Evolutionary conservation across 495 filamentous ascomycete species (phyloP).

Genomic region (Hyaloscypha hepaticicola): DNA sequence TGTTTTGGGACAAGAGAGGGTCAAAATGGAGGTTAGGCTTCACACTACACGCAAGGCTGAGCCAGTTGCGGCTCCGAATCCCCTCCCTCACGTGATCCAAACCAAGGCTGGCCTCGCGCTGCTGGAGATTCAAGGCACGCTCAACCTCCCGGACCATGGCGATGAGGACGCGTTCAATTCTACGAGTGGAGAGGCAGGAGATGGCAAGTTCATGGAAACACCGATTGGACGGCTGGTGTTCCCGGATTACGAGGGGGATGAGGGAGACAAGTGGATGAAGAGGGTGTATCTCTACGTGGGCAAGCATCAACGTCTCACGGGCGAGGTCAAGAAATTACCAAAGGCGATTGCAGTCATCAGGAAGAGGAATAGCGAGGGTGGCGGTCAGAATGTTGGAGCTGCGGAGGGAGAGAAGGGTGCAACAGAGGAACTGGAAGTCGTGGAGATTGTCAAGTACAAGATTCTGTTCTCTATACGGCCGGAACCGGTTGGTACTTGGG

Average conservation of each 20-base stretch:
- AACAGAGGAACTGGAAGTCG: slow-evolving; percentile 54
- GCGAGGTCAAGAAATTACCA: slow-evolving; percentile 82
- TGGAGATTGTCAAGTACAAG: slow-evolving; percentile 88
- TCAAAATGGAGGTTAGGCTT: not conserved
- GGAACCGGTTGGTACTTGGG: slow-evolving; percentile 66
- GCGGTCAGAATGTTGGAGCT: slow-evolving; percentile 21
- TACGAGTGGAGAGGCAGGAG: slow-evolving; percentile 20
- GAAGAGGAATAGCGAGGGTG: slow-evolving; percentile 37
- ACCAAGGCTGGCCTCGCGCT: slow-evolving; percentile 79
- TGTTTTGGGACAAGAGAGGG: not conserved
- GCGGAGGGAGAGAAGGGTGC: slow-evolving; percentile 28
- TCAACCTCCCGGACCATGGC: slow-evolving; percentile 58
- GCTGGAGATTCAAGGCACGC: slow-evolving; percentile 84
- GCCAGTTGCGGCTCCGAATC: slow-evolving; percentile 40
- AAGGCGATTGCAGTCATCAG: slow-evolving; percentile 77
- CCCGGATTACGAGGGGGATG: slow-evolving; percentile 59
- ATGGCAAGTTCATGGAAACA: slow-evolving; percentile 39
- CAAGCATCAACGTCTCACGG: slow-evolving; percentile 82
- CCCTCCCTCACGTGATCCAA: slow-evolving; percentile 81
- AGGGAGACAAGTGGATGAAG: slow-evolving; percentile 73
- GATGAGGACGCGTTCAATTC: slow-evolving; percentile 22
- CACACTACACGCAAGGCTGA: not conserved
- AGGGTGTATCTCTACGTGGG: slow-evolving; percentile 84
- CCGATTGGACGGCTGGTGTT: slow-evolving; percentile 76
- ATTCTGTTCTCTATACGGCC: slow-evolving; percentile 82